phyloP scores from a whole-genome alignment of 73 alveolate species.

The Paramecium octaurelia region DNA sequence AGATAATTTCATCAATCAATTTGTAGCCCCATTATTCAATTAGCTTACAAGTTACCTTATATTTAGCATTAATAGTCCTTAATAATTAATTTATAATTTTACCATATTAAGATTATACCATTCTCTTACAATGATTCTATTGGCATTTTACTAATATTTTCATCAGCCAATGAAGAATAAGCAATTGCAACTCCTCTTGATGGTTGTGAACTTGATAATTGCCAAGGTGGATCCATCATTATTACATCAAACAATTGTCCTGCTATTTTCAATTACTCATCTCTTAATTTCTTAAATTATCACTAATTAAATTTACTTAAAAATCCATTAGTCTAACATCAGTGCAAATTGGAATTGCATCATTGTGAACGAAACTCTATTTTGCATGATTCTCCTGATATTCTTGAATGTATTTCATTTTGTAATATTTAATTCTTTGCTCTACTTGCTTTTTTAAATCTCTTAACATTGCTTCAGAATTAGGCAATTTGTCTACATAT shows the following conservation, averaged over 20 bases:
- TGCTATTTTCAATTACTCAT: slow-evolving; percentile 54
- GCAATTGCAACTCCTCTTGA: slow-evolving; percentile 87
- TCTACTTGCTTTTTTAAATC: neutral
- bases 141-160: slow-evolving; percentile 69
- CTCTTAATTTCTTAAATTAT: slow-evolving; percentile 8
- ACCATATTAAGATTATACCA: slow-evolving; percentile 85
- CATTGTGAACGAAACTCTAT: slow-evolving; percentile 18
- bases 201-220: slow-evolving; percentile 80
- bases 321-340: slow-evolving; percentile 65
- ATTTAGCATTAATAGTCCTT: slow-evolving; percentile 82
- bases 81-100: neutral
- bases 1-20: slow-evolving; percentile 80
- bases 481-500: slow-evolving; percentile 60
- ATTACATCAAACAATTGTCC: slow-evolving; percentile 87
- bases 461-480: neutral
- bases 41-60: slow-evolving; percentile 71
- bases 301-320: neutral
- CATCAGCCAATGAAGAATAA: slow-evolving; percentile 83
- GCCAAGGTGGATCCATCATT: slow-evolving; percentile 96
- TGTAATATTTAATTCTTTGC: neutral
- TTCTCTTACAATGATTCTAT: slow-evolving; percentile 64
- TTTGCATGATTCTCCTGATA: slow-evolving; percentile 34
- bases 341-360: slow-evolving; percentile 64
- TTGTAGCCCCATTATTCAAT: slow-evolving; percentile 80
- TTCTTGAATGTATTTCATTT: slow-evolving; percentile 36